These are phyloP conservation scores for Trichoderma hamatum DNA, from an alignment of 2,329 filamentous ascomycete species.

Conservation along the genomic window DNA sequence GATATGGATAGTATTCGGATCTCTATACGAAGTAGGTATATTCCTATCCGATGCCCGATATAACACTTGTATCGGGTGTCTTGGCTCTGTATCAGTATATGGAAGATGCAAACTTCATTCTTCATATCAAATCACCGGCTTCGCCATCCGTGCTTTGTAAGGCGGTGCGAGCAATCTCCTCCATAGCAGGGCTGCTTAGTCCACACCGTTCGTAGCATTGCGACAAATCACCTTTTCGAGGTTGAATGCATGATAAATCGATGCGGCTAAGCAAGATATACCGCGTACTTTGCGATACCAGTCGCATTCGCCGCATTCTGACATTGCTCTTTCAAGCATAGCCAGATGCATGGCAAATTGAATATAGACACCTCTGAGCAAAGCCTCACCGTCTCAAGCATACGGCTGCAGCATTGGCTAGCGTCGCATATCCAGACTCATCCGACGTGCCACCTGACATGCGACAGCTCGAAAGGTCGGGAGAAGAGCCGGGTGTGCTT, in stretches of 20 bases:
- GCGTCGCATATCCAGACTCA: background rate
- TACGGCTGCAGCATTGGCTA: background rate
- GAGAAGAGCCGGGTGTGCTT: background rate
- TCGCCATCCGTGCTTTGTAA: background rate
- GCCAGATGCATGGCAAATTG: background rate
- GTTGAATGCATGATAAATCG: background rate
- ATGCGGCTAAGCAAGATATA: no score
- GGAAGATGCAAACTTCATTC: background rate
- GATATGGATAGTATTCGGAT: background rate
- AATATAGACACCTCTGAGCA: background rate
- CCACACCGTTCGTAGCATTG: background rate
- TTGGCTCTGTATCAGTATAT: no score
- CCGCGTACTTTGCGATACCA: no score
- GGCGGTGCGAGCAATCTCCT: background rate
- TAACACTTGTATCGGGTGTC: background rate
- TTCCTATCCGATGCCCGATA: background rate
- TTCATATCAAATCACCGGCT: background rate
- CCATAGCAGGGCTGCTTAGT: background rate
- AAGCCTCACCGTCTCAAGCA: background rate
- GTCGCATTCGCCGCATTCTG: no score
- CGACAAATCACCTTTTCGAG: background rate
- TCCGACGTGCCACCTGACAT: background rate
- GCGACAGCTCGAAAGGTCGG: background rate
- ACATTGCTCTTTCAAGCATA: no score
- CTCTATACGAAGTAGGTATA: rapidly evolving